Evolutionary conservation across 495 filamentous ascomycete species (phyloP), one percentile per base, ranked within the genome.

Genomic region (Penicillium tannophilum): DNA sequence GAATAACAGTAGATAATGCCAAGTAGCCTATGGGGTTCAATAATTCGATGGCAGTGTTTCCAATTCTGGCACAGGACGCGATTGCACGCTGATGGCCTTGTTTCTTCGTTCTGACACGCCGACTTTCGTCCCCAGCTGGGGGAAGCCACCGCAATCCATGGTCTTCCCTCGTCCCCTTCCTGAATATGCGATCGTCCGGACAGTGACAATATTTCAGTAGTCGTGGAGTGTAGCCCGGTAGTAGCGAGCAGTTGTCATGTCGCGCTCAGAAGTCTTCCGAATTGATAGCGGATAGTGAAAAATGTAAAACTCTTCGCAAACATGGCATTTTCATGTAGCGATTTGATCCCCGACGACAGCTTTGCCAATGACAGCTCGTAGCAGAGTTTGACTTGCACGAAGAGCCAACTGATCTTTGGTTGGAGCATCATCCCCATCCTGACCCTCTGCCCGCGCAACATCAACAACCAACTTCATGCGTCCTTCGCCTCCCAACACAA

Each of bases 401-500:
- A 71, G 49, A 42, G 58, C 42, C 33, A 63, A 53, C 39, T 52
- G 47, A 0, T 49, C 48, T 4, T 54, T 50, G 14, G 31, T 46
- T 5, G 28, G 11, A 3, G 35, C 45, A 16, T 50, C 52, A 7
- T 63, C 64, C 12, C 52, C 63, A 10, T 33, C 59, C 24, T 61
- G 62, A 17, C 65, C 56, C 24, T 60, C 63, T 16, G 67, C 64
- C 26, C 56, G 64, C 31, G 59, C 69, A 26, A 56, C 61, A 33
- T 67, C 63, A 14, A 67, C 71, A 67, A 79, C 73, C 17, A 86
- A 53, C 69, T 86, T 86, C 54, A 83, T 63, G 55, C 73, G 80
- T 11, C 83, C 77, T 9, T 84, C 83, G 7, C 60, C 67, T 5
- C 79, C 80, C 20, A 86, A 24, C 24, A 82, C 76, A 69, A 85